A percentile compares a stretch with the other conserved stretches of the same genome.
Evolutionary conservation across 495 filamentous ascomycete species (phyloP).

Genomic region (Parmelia sp.): DNA sequence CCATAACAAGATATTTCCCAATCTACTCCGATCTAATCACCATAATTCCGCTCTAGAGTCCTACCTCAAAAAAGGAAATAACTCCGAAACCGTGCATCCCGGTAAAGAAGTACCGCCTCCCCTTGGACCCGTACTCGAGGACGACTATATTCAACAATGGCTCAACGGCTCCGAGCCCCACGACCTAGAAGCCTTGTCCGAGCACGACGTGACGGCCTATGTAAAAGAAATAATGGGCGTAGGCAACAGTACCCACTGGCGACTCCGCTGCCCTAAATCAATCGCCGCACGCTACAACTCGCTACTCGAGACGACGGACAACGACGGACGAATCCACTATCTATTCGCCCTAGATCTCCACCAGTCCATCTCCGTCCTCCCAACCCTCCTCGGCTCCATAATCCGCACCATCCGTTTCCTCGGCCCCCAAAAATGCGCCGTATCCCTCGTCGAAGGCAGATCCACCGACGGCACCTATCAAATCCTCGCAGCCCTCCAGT

Average conservation of each 20-base stretch:
- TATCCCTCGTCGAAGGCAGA: constrained; percentile 45
- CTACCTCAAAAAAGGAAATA: not conserved
- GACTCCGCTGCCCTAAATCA: not conserved
- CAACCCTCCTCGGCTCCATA: not conserved
- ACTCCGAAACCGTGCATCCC: not conserved
- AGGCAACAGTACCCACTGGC: not conserved
- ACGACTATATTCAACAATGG: constrained; percentile 3
- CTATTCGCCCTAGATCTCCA: not conserved
- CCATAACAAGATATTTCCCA: not conserved
- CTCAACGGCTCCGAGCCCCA: not conserved
- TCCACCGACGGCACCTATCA: constrained; percentile 48
- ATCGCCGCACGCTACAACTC: constrained; percentile 1
- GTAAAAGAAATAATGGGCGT: not conserved
- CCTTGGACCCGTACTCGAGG: not conserved
- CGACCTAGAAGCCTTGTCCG: not conserved
- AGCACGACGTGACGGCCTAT: not conserved
- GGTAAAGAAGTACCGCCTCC: not conserved
- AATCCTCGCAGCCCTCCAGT: constrained; percentile 33
- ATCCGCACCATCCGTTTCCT: constrained; percentile 43
- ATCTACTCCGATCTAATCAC: not conserved
- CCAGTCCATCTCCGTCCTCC: not conserved
- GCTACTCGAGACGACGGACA: not conserved
- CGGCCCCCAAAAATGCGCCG: constrained; percentile 39
- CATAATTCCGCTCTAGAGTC: not conserved
- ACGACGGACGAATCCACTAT: not conserved